phyloP scores from a whole-genome alignment of 2,329 filamentous ascomycete genomes.

The Aulographum hederae region DNA sequence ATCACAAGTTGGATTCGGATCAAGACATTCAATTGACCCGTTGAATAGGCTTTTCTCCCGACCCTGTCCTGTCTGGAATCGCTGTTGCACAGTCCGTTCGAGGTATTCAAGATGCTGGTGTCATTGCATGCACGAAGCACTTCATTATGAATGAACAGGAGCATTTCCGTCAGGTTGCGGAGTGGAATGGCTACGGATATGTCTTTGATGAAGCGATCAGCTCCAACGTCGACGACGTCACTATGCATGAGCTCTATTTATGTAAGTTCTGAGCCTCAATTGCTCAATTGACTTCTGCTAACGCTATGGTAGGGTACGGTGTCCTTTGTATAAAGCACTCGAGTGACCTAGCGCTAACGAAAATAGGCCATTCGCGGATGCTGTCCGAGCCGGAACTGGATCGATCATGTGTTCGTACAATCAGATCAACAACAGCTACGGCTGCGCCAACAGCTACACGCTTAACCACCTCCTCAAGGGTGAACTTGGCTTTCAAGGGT shows the following conservation, averaged over 20 bases:
- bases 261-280: too few species aligned
- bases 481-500: slow-evolving; percentile 48
- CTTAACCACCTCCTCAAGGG: slow-evolving; percentile 62
- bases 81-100: slow-evolving; percentile 54
- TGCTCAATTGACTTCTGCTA: too few species aligned
- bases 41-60: slow-evolving; percentile 40
- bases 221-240: slow-evolving; percentile 44
- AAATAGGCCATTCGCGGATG: slow-evolving; percentile 29
- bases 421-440: slow-evolving; percentile 64
- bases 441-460: slow-evolving; percentile 60
- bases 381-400: slow-evolving; percentile 29
- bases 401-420: slow-evolving; percentile 47
- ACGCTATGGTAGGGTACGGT: too few species aligned
- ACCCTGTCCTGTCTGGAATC: slow-evolving; percentile 57
- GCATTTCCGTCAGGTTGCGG: slow-evolving; percentile 45
- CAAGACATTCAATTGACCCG: too few species aligned
- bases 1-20: neutral
- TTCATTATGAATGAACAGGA: slow-evolving; percentile 58
- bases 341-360: neutral
- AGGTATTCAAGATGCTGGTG: slow-evolving; percentile 66
- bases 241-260: slow-evolving; percentile 44
- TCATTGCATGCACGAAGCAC: slow-evolving; percentile 56
- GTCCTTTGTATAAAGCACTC: neutral
- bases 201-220: slow-evolving; percentile 44
- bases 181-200: slow-evolving; percentile 39